Percentiles rank a stretch among this genome's conserved stretches.
Conservation (phyloP, 1,139 yeast genomes). For the Debaryomycetaceae sp. region DNA sequence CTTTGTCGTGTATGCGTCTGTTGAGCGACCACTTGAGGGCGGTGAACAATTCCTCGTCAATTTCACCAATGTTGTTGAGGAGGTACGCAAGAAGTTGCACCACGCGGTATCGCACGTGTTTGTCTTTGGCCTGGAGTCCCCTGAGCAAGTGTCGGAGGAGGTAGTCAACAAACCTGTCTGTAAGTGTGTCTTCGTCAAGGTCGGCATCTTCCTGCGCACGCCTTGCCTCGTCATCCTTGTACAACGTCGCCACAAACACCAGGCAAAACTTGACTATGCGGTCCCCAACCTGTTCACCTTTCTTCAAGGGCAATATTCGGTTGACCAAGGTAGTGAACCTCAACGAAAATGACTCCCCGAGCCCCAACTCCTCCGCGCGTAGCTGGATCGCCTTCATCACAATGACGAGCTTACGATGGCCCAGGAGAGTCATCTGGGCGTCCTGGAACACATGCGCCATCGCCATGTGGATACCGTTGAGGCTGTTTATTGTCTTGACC, state of each 20-base stretch:
- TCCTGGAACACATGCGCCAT: conserved; percentile 75
- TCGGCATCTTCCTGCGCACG: conserved; percentile 21
- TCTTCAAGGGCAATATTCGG: conserved; percentile 63
- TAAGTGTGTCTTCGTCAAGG: conserved; percentile 33
- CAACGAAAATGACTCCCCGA: conserved; percentile 55
- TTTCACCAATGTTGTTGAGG: conserved; percentile 69
- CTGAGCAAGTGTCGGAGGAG: conserved; percentile 63
- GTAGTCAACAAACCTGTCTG: conserved; percentile 52
- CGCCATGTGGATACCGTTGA: conserved; percentile 33
- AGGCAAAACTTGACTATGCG: conserved; percentile 72
- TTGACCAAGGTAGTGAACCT: conserved; percentile 59
- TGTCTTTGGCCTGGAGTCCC: conserved; percentile 76
- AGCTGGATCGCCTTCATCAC: conserved; percentile 57
- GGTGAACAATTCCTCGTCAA: conserved; percentile 69
- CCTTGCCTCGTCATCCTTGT: conserved; percentile 30
- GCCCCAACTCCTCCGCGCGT: conserved; percentile 48
- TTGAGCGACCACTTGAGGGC: conserved; percentile 57
- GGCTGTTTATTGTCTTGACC: conserved; percentile 18
- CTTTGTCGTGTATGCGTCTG: conserved; percentile 72
- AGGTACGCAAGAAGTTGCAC: conserved; percentile 74
- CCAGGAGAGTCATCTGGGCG: conserved; percentile 68
- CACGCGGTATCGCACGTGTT: conserved; percentile 73
- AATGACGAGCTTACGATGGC: conserved; percentile 71
- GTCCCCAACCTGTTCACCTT: conserved; percentile 71
- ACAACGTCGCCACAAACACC: conserved; percentile 53